Conservation (phyloP, 2,329 filamentous ascomycete genomes). For the Monosporascus sp. region DNA sequence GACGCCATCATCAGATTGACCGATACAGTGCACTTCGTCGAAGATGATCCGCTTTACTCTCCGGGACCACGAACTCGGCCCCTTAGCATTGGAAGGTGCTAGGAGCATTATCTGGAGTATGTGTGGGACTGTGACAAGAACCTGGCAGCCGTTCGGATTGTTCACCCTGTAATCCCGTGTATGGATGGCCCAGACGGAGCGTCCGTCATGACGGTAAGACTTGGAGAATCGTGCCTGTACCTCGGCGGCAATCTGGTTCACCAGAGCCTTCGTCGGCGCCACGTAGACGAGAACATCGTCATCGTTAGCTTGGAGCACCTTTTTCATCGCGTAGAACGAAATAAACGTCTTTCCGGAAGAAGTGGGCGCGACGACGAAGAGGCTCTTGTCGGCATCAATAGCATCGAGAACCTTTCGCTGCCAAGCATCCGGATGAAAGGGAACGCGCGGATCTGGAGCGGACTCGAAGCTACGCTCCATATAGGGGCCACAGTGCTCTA, state of each 20-base stretch:
- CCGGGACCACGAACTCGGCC: slow-evolving; percentile 51
- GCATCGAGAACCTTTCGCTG: slow-evolving; percentile 68
- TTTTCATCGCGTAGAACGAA: slow-evolving; percentile 78
- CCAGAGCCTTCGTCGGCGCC: slow-evolving; percentile 74
- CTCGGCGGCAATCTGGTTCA: slow-evolving; percentile 79
- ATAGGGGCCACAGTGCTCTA: slow-evolving; percentile 65
- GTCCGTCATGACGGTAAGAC: slow-evolving; percentile 51
- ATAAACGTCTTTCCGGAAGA: slow-evolving; percentile 81
- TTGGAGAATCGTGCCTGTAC: slow-evolving; percentile 71
- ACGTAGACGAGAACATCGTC: slow-evolving; percentile 72
- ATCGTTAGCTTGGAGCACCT: slow-evolving; percentile 61
- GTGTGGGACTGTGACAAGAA: slow-evolving; percentile 72
- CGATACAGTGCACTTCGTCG: slow-evolving; percentile 77
- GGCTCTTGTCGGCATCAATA: slow-evolving; percentile 63
- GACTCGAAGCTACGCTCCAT: slow-evolving; percentile 71
- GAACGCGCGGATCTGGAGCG: slow-evolving; percentile 58
- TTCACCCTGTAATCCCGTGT: slow-evolving; percentile 72
- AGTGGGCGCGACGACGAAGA: slow-evolving; percentile 73
- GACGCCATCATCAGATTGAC: slow-evolving; percentile 68
- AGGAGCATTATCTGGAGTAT: slow-evolving; percentile 75
- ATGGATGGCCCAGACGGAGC: slow-evolving; percentile 74
- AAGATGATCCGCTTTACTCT: slow-evolving; percentile 73
- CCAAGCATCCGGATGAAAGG: slow-evolving; percentile 71
- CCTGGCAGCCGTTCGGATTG: slow-evolving; percentile 65
- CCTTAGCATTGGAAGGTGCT: slow-evolving; percentile 56